Evolutionary conservation across 2,329 filamentous ascomycete genomes (phyloP).

Genomic region (Elsinoe australis): DNA sequence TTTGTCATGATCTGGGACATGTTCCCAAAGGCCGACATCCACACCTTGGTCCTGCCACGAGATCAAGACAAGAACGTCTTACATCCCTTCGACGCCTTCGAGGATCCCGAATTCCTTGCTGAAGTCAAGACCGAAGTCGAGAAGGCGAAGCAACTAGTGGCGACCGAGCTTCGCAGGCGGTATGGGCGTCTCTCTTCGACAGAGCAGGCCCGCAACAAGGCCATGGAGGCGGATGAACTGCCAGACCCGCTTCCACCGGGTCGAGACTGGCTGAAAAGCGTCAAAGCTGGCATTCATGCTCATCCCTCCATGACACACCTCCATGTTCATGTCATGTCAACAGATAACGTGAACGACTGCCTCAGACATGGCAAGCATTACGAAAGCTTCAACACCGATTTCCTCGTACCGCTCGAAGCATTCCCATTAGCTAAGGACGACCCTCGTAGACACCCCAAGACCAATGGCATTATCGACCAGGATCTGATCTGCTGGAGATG

Average conservation of each 20-base stretch:
- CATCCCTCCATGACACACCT: conserved; percentile 87
- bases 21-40: conserved; percentile 78
- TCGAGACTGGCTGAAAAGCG: conserved; percentile 68
- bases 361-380: conserved; percentile 83
- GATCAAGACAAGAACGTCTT: conserved; percentile 50
- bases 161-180: conserved; percentile 62
- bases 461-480: conserved; percentile 51
- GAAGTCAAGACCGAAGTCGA: conserved; percentile 54
- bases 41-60: conserved; percentile 81
- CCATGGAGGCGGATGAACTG: conserved; percentile 45
- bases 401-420: conserved; percentile 69
- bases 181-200: conserved; percentile 56
- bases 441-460: conserved; percentile 49
- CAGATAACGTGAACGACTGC: conserved; percentile 65
- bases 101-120: conserved; percentile 60
- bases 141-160: conserved; percentile 58
- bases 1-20: conserved; percentile 74
- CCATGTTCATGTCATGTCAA: conserved; percentile 79
- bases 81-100: conserved; percentile 72
- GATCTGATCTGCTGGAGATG: conserved; percentile 83
- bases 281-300: conserved; percentile 74
- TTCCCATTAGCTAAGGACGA: conserved; percentile 68
- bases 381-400: conserved; percentile 80
- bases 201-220: conserved; percentile 57
- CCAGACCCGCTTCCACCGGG: conserved; percentile 53